Evolutionary conservation across 2,329 filamentous ascomycete species (phyloP).

Genomic region (Paracorniculantispora psalliotae): DNA sequence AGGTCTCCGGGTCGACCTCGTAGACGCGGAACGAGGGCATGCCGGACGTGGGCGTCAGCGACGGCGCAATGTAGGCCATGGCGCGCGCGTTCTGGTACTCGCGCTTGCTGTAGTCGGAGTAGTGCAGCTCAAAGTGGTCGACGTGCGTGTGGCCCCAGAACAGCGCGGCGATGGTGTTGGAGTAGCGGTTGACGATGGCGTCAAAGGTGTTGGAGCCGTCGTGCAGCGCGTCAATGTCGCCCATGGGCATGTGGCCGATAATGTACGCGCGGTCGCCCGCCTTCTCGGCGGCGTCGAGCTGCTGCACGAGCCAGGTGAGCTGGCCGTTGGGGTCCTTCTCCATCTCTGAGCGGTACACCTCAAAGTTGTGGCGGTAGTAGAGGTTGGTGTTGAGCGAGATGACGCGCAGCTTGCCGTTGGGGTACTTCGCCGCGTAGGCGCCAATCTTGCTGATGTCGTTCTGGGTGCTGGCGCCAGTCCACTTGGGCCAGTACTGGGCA

Average conservation of each 20-base stretch:
- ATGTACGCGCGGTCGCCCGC: constrained; percentile 50
- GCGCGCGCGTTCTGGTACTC: constrained; percentile 39
- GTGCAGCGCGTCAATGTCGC: constrained; percentile 45
- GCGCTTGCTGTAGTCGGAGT: constrained; percentile 41
- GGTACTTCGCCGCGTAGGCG: constrained; percentile 44
- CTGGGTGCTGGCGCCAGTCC: constrained; percentile 35
- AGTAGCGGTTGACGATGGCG: constrained; percentile 49
- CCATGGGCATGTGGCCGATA: constrained; percentile 53
- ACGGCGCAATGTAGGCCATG: constrained; percentile 50
- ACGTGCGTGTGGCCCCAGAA: constrained; percentile 56
- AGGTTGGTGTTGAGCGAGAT: constrained; percentile 58
- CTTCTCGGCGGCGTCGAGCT: constrained; percentile 49
- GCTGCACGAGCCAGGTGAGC: constrained; percentile 47
- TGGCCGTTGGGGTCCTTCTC: constrained; percentile 47
- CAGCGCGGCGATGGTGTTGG: constrained; percentile 47
- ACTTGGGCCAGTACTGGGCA: constrained; percentile 40
- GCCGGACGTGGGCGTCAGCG: constrained; percentile 50
- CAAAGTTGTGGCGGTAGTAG: constrained; percentile 56
- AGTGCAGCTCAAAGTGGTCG: constrained; percentile 53
- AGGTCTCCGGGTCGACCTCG: constrained; percentile 52
- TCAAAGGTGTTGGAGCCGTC: constrained; percentile 49
- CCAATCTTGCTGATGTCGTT: constrained; percentile 37
- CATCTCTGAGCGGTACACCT: constrained; percentile 47
- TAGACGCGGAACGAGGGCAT: constrained; percentile 56
- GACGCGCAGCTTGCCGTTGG: constrained; percentile 45